phyloP scores from a whole-genome alignment of 768 basidiomycete species.

The Phaeotremella fagi region DNA sequence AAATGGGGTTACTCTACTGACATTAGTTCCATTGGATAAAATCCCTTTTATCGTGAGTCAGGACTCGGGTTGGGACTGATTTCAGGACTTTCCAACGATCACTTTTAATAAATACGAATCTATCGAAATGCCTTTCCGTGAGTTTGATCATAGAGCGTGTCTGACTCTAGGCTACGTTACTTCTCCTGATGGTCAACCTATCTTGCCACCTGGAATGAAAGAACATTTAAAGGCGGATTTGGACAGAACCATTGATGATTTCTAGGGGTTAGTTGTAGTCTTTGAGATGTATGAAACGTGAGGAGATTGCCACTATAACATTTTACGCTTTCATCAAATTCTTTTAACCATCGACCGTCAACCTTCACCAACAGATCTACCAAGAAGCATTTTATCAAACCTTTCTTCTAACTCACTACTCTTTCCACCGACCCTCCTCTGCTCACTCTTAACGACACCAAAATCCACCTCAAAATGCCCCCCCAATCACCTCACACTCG shows the following conservation, averaged over 20 bases:
- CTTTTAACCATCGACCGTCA: too few relatives aligned
- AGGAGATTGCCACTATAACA: too few relatives aligned
- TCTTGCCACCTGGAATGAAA: slow-evolving; percentile 84
- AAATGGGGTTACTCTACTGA: background rate
- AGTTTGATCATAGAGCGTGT: slow-evolving; percentile 35
- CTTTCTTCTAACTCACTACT: too few relatives aligned
- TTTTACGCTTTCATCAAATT: too few relatives aligned
- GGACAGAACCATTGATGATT: slow-evolving; percentile 70
- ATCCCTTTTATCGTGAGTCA: slow-evolving; percentile 52
- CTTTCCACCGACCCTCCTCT: too few relatives aligned
- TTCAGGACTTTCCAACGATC: slow-evolving; percentile 83
- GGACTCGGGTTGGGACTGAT: background rate
- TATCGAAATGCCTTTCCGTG: slow-evolving; percentile 97
- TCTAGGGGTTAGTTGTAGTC: too few relatives aligned
- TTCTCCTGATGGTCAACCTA: slow-evolving; percentile 57
- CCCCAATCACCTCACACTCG: too few relatives aligned
- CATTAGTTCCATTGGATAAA: slow-evolving; percentile 58
- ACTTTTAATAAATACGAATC: slow-evolving; percentile 78
- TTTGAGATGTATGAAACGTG: too few relatives aligned
- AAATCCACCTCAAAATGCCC: too few relatives aligned
- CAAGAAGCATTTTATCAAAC: too few relatives aligned
- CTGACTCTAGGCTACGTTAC: slow-evolving; percentile 53
- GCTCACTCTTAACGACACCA: too few relatives aligned
- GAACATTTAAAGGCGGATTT: slow-evolving; percentile 78
- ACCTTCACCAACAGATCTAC: too few relatives aligned